Conservation (phyloP, 1,139 yeast species). For the Blastobotrys illinoisensis region DNA sequence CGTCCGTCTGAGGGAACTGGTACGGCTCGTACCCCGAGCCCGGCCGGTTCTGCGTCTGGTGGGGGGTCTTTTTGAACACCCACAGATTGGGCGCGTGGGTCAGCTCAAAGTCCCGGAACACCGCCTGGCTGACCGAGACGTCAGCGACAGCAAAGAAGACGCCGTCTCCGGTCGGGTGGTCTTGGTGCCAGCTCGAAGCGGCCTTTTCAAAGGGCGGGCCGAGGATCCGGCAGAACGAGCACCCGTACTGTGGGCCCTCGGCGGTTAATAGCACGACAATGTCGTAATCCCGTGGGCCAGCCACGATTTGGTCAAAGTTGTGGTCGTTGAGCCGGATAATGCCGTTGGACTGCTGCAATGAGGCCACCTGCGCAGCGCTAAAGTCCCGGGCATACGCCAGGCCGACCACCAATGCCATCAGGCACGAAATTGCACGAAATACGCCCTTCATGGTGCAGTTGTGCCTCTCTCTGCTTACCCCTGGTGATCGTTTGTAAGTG, state of each 20-base stretch:
- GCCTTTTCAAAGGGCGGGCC: slow-evolving; percentile 61
- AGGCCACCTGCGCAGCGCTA: slow-evolving; percentile 5
- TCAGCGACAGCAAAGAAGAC: slow-evolving; percentile 74
- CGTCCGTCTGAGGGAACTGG: slow-evolving; percentile 51
- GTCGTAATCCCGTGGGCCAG: slow-evolving; percentile 68
- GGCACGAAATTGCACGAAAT: neutral
- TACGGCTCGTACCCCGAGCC: slow-evolving; percentile 41
- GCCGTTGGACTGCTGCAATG: slow-evolving; percentile 22
- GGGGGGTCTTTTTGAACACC: slow-evolving; percentile 55
- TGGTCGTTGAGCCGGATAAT: slow-evolving; percentile 52
- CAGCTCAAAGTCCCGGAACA: slow-evolving; percentile 51
- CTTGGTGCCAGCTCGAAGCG: slow-evolving; percentile 53
- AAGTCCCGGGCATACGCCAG: slow-evolving; percentile 1
- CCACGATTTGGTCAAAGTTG: slow-evolving; percentile 53
- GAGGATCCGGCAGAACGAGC: slow-evolving; percentile 67
- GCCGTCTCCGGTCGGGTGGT: slow-evolving; percentile 43
- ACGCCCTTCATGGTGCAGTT: neutral
- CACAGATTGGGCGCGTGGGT: slow-evolving; percentile 76
- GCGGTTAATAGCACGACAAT: slow-evolving; percentile 69
- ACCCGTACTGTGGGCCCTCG: slow-evolving; percentile 63
- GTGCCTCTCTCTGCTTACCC: neutral
- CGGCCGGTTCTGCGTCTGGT: slow-evolving; percentile 25
- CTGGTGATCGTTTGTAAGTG: neutral
- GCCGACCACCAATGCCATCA: neutral
- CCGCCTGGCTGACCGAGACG: slow-evolving; percentile 49